phyloP scores from a whole-genome alignment of 176 grass and related monocot genomes.

The Lolium multiflorum region DNA sequence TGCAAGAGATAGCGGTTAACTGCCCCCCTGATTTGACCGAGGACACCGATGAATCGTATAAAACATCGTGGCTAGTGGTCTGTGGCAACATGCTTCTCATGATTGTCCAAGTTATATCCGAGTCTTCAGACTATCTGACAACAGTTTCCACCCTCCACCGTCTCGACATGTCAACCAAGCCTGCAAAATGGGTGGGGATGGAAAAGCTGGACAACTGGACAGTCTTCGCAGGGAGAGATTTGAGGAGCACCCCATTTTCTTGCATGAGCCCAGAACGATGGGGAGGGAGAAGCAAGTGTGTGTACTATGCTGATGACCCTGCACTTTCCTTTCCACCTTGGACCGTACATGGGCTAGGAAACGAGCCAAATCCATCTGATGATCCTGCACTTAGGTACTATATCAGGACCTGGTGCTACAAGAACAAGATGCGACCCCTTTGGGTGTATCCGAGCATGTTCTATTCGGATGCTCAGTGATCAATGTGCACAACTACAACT shows the following conservation, averaged over 20 bases:
- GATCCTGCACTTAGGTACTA: neutral
- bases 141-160: neutral
- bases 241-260: neutral
- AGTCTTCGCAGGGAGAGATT: neutral
- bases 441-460: constrained; percentile 49
- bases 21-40: neutral
- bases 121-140: neutral
- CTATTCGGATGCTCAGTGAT: constrained; percentile 37
- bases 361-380: neutral
- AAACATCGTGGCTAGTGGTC: constrained; percentile 41
- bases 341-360: constrained; percentile 30
- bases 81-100: constrained; percentile 52
- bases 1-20: constrained; percentile 19
- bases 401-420: neutral
- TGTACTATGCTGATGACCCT: neutral
- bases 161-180: constrained; percentile 41
- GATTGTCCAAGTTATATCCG: neutral
- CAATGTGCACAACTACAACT: neutral
- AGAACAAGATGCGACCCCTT: neutral
- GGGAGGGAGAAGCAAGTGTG: neutral
- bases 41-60: neutral
- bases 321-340: neutral
- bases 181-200: constrained; percentile 40
- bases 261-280: neutral
- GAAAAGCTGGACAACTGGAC: constrained; percentile 37